Conservation (phyloP, 2,329 filamentous ascomycete genomes). For the Orbilia blumenaviensis region DNA sequence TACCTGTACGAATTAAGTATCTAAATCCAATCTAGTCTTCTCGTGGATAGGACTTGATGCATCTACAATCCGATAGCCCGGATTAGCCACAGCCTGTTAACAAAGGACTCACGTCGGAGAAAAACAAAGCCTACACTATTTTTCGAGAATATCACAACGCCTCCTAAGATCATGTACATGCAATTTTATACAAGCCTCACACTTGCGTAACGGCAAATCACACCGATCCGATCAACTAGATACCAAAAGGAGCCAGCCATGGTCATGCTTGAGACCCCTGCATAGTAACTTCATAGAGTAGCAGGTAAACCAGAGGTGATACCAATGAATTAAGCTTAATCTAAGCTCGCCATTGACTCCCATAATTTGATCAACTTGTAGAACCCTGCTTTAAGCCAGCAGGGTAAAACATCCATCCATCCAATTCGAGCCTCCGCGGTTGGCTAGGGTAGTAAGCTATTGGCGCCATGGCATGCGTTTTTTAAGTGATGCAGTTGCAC, state of each 20-base stretch:
- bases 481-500: neutral
- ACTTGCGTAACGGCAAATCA: conserved; percentile 1
- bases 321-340: conserved; percentile 10
- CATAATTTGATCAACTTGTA: neutral
- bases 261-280: neutral
- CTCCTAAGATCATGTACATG: neutral
- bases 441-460: neutral
- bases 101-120: neutral
- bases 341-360: neutral
- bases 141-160: neutral
- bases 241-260: neutral
- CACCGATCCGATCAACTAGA: neutral
- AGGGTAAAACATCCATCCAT: neutral
- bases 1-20: too few species aligned
- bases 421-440: neutral
- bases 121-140: neutral
- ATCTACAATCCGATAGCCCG: neutral
- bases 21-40: too few species aligned
- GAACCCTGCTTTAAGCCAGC: neutral
- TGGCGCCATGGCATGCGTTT: neutral
- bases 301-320: neutral
- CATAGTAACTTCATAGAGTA: neutral
- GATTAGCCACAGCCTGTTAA: neutral
- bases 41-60: too few species aligned
- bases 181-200: neutral